These are phyloP conservation scores for Croton setiger DNA, from an alignment of 441 rosid genomes.

Conservation along the genomic window DNA sequence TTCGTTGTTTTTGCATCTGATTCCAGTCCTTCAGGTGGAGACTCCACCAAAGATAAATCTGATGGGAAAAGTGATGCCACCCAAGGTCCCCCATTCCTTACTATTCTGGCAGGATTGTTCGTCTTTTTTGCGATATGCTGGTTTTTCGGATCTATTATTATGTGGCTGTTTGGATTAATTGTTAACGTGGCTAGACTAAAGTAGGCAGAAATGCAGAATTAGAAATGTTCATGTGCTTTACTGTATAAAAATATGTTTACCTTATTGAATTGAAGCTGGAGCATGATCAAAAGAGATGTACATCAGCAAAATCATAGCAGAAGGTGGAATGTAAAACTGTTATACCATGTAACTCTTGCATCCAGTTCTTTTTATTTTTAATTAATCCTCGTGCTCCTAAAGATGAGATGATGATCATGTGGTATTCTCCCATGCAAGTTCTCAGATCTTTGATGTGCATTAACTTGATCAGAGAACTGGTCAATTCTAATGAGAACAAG, in stretches of 20 bases:
- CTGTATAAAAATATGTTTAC: no score
- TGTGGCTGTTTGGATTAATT: slow-evolving; percentile 32
- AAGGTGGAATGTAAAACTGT: neutral
- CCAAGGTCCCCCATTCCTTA: slow-evolving; percentile 37
- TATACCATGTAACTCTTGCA: neutral
- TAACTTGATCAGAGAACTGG: no score
- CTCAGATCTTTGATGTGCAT: no score
- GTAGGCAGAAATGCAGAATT: slow-evolving; percentile 6
- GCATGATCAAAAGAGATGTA: neutral
- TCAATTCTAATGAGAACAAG: no score
- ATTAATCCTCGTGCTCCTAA: no score
- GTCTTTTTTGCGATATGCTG: slow-evolving; percentile 26
- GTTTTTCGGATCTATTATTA: slow-evolving; percentile 30
- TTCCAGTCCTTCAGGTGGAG: slow-evolving; percentile 22
- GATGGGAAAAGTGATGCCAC: slow-evolving; percentile 12
- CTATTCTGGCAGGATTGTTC: slow-evolving; percentile 33
- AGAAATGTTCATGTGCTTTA: neutral
- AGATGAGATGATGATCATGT: no score
- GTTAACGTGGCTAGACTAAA: slow-evolving; percentile 16
- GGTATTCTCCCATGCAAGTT: no score
- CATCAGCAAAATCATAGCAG: neutral
- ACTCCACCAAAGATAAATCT: slow-evolving; percentile 18
- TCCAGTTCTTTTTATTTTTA: no score
- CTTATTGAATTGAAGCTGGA: neutral
- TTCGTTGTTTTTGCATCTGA: slow-evolving; percentile 27